Base-by-base conservation (phyloP, 78 protist genomes). In the Speleostelium caveatum region DNA sequence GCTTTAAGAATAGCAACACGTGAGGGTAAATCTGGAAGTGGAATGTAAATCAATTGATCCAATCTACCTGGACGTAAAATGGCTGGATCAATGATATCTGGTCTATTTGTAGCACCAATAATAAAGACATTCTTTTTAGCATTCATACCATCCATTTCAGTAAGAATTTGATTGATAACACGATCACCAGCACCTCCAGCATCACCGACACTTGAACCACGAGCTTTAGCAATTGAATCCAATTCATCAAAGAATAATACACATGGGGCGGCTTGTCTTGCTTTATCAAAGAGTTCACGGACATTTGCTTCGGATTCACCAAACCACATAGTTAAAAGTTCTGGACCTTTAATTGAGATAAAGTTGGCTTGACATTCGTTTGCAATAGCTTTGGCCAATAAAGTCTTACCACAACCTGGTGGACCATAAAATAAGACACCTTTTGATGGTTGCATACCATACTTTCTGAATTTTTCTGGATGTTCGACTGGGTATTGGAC, bases 61-160 rank as follows among this genome's bases (percentile, higher is more conserved):
- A 96, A 87, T 26, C 99, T 99, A 78, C 95, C 94, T 24, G 99
- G 99, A 49, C 99, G 96, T 80, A 99, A 65, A 19, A 99, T 59
- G 22, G 99, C 99, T n/a, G 99, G 98, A 91, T 99, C 99, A 83
- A 99, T 96, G 85, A 98, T 97, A 87, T 99, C 99, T 59, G 99
- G 99, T 19, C 99, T 63, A 97, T 99, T 99, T 56, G 99, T 99
- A 22, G 99, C 99, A 36, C 99, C 99, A 86, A 99, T 99, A 95
- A 99, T 97, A 94, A 99, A 99, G 61, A 99, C 99, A 79, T 94
- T 97, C 99, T 99, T 99, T 97, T 98, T 99, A 33, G 92, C 95
- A 83, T 96, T 96, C 95, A 99, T 94, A 68, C 99, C 99, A 71
- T 99, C 99, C 99, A 99, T 98, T 94, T 99, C 99, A 5, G 99